A percentile compares a stretch with the other conserved stretches of the same genome.
Evolutionary conservation across 1,284 basidiomycete genomes (phyloP).

Genomic region (Rhodotorula sp.): DNA sequence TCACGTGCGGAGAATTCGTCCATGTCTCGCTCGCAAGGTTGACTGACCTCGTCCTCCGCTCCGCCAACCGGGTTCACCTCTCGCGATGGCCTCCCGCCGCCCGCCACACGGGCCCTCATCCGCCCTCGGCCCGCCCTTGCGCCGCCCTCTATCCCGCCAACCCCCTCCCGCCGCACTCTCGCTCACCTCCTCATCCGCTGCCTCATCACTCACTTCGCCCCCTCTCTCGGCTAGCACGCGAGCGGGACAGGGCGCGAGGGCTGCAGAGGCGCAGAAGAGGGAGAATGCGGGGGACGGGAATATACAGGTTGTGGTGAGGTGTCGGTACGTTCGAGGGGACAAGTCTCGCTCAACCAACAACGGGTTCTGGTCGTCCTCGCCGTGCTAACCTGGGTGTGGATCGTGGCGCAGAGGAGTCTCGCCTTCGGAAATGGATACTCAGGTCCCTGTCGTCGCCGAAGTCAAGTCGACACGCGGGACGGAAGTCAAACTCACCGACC

Average conservation of each 20-base stretch:
- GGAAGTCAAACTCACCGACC: slow-evolving; percentile 29
- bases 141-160: not conserved
- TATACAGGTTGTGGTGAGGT: slow-evolving; percentile 88
- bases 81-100: not conserved
- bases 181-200: not conserved
- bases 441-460: slow-evolving; percentile 74
- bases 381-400: not conserved
- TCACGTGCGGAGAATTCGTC: not conserved
- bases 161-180: not conserved
- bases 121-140: not conserved
- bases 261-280: not conserved
- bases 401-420: slow-evolving; percentile 62
- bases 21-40: not conserved
- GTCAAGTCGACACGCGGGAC: slow-evolving; percentile 25
- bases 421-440: slow-evolving; percentile 65
- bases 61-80: not conserved
- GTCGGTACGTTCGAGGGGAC: slow-evolving; percentile 55
- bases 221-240: not conserved
- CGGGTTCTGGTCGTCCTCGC: not conserved
- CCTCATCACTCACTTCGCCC: not conserved
- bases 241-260: not conserved
- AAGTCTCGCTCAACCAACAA: slow-evolving; percentile 2
- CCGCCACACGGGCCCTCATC: not conserved
- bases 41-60: not conserved
- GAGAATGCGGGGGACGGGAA: slow-evolving; percentile 51